These are phyloP conservation scores for Phialophora tarda DNA, from an alignment of 2,329 filamentous ascomycete species.

Conservation along the genomic window DNA sequence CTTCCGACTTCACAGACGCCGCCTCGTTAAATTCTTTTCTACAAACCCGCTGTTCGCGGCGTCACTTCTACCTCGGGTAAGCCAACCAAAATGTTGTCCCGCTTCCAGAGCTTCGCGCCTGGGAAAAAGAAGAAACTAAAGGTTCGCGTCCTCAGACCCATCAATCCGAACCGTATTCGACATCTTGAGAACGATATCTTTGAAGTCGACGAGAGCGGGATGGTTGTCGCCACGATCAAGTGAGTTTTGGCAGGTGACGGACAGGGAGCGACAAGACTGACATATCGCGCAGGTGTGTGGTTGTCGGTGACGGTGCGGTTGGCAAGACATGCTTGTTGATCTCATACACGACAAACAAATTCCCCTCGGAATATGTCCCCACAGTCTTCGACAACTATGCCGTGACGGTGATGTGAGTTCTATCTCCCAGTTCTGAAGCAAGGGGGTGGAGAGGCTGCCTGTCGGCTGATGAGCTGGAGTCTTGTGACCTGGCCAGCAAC, in stretches of 20 bases:
- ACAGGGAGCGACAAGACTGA: constrained; percentile 37
- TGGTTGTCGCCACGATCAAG: constrained; percentile 70
- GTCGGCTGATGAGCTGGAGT: background rate
- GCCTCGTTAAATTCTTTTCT: constrained; percentile 10
- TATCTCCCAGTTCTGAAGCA: constrained; percentile 1
- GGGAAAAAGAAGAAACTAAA: constrained; percentile 24
- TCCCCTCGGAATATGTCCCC: constrained; percentile 98
- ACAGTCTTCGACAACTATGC: constrained; percentile 99
- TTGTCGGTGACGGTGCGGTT: constrained; percentile 98
- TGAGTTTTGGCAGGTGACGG: constrained; percentile 47
- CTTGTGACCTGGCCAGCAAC: background rate
- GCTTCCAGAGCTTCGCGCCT: constrained; percentile 13
- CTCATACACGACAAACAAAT: constrained; percentile 99
- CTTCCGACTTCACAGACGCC: constrained; percentile 12
- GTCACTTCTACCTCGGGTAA: constrained; percentile 22
- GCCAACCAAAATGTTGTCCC: constrained; percentile 19
- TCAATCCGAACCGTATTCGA: constrained; percentile 21
- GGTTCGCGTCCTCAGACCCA: constrained; percentile 16
- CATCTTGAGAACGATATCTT: constrained; percentile 25
- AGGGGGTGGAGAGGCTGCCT: background rate
- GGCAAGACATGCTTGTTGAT: constrained; percentile 99
- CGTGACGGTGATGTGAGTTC: constrained; percentile 94
- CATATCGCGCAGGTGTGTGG: constrained; percentile 75
- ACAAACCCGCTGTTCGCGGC: background rate
- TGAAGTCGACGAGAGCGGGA: constrained; percentile 43